These are phyloP conservation scores for Arabidopsis hybrid DNA, from an alignment of 441 rosid genomes.

Conservation along the genomic window DNA sequence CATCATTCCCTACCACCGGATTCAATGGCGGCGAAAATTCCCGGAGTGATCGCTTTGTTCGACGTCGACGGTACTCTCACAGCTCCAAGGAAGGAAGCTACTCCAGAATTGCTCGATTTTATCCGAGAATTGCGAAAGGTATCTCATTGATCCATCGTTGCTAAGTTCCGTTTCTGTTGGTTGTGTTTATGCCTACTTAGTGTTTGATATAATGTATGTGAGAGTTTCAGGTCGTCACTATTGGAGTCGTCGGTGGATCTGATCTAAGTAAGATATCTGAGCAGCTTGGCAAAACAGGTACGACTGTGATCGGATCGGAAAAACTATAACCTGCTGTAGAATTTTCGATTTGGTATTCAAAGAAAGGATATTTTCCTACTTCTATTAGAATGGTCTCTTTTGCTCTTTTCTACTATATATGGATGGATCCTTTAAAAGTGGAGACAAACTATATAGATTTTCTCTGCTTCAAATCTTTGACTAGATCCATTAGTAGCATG, in stretches of 20 bases:
- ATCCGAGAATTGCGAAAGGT: constrained; percentile 82
- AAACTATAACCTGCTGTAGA: neutral
- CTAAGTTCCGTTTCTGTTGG: neutral
- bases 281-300: constrained; percentile 94
- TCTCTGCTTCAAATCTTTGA: constrained; percentile 8
- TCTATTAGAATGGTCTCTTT: constrained; percentile 2
- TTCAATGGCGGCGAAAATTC: constrained; percentile 60
- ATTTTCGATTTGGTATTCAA: neutral
- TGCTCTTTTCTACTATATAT: neutral
- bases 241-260: constrained; percentile 98
- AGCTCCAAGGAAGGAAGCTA: constrained; percentile 86
- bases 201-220: constrained; percentile 36
- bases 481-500: too few species aligned
- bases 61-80: constrained; percentile 85
- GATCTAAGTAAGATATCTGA: constrained; percentile 89
- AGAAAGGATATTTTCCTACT: constrained; percentile 5
- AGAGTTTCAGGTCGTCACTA: constrained; percentile 69
- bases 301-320: constrained; percentile 28
- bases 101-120: constrained; percentile 68
- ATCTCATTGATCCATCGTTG: constrained; percentile 14
- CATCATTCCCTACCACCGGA: constrained; percentile 17
- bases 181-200: constrained; percentile 28
- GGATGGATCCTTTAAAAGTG: neutral
- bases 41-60: constrained; percentile 78
- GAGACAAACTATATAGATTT: constrained; percentile 1